These are phyloP conservation scores for Gaeumannomyces sp. DNA, from an alignment of 2,329 filamentous ascomycete species.

Conservation along the genomic window DNA sequence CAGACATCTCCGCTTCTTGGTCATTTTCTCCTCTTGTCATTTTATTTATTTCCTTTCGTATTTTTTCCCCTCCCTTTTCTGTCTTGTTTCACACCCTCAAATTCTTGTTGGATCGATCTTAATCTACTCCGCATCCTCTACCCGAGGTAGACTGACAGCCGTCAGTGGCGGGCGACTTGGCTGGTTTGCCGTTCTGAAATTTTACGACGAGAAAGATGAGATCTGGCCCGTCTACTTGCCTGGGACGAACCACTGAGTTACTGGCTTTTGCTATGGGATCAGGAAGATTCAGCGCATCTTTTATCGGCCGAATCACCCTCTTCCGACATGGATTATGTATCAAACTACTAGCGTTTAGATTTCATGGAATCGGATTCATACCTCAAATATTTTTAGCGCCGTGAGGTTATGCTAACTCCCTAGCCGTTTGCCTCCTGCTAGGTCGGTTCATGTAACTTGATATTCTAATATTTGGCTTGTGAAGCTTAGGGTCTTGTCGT, in stretches of 20 bases:
- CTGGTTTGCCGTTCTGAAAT: not conserved
- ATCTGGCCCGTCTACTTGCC: not conserved
- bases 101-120: not conserved
- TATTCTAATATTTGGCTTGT: too few species aligned
- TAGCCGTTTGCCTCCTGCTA: too few species aligned
- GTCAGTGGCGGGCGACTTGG: not conserved
- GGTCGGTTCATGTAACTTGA: too few species aligned
- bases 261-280: not conserved
- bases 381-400: not conserved
- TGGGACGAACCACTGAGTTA: not conserved
- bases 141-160: not conserved
- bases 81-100: not conserved
- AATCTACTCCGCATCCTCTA: not conserved
- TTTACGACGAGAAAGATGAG: not conserved
- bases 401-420: not conserved
- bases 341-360: not conserved
- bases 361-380: not conserved
- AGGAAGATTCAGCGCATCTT: not conserved
- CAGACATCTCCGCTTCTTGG: not conserved
- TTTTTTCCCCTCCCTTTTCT: not conserved
- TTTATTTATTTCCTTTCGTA: not conserved
- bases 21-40: conserved; percentile 4
- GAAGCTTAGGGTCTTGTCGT: too few species aligned
- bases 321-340: not conserved
- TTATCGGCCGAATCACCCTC: not conserved